Base-by-base conservation (phyloP, 2,329 filamentous ascomycete genomes). In the Fusarium mangiferae region DNA sequence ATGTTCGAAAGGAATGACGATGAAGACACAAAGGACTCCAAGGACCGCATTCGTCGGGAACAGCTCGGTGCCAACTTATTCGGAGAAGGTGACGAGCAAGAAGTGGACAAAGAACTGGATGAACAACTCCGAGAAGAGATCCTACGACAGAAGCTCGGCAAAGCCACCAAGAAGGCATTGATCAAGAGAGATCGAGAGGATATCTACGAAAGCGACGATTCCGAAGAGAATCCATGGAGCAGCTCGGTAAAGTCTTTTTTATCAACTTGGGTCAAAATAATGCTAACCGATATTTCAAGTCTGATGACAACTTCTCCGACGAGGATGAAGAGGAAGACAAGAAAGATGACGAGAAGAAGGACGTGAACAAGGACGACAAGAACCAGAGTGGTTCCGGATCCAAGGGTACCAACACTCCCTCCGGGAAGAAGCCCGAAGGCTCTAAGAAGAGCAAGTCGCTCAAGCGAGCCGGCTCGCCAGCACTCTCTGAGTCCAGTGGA, bases 1-100 rank as follows among this genome's bases (percentile, higher is more conserved):
- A 89, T 92, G 46, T 89, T 94, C 58, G 94, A 96, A 75, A 87
- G 86, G 22, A 93, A 96, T 58, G 91, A 95, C 56, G 94, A 97
- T 68, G 95, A 98, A 74, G 93, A 95, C 56, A 84, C 88, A 20
- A 94, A 94, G 78, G 90, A 93, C 24, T 87, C 92, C 1, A 91
- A 92, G 71, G 91, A 92, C 20, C 87, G 92, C 59, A 91, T 95
- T 75, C 94, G 93, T 74, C 90, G 92, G 65, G 93, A 95, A 78
- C 95, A 97, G 81, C 87, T 97, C n/a, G 91, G 91, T 59, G 96
- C 96, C 14, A 97, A 97, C 78, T 85, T 96, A 5, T 98, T 97
- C 76, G 90, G 90, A 49, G 87, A 90, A 18, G 90, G 87, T 41
- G 88, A 92, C 75, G 93, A 97, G 78, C 85, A 90, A 49, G 90